Evolutionary conservation across 192 early-diverging fungal genomes (phyloP).

Genomic region (Diversispora eburnea): DNA sequence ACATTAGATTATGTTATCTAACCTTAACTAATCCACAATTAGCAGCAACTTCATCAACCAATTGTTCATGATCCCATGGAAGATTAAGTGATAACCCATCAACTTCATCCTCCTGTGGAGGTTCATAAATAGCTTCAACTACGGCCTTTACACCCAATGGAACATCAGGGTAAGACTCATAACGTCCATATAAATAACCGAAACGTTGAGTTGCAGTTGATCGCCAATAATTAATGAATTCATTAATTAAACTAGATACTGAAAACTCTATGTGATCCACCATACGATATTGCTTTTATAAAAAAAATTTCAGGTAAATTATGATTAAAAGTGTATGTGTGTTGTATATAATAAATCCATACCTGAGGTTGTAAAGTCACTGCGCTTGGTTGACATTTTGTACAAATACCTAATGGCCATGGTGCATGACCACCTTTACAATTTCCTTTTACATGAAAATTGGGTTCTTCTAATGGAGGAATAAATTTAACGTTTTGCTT

Average conservation of each 20-base stretch:
- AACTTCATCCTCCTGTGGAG: slow-evolving; percentile 74
- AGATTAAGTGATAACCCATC: slow-evolving; percentile 66
- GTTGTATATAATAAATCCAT: slow-evolving; percentile 23
- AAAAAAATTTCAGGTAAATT: neutral
- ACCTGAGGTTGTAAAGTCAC: slow-evolving; percentile 82
- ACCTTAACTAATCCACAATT: slow-evolving; percentile 60
- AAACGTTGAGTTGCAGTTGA: slow-evolving; percentile 82
- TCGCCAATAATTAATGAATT: slow-evolving; percentile 86
- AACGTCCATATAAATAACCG: slow-evolving; percentile 92
- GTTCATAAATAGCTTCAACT: slow-evolving; percentile 92
- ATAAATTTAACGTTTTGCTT: slow-evolving; percentile 53
- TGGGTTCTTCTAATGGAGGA: slow-evolving; percentile 83
- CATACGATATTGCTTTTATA: slow-evolving; percentile 76
- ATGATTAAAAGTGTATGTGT: slow-evolving; percentile 22
- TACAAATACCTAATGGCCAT: slow-evolving; percentile 94
- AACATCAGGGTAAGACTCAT: slow-evolving; percentile 85
- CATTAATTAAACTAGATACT: slow-evolving; percentile 68
- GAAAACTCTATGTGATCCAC: slow-evolving; percentile 98
- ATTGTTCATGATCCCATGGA: slow-evolving; percentile 56
- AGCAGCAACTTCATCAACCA: slow-evolving; percentile 57
- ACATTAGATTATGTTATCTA: neutral
- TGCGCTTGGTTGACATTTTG: slow-evolving; percentile 94
- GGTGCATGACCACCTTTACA: slow-evolving; percentile 81
- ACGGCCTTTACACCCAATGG: slow-evolving; percentile 95
- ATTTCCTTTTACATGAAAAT: slow-evolving; percentile 71